Evolutionary conservation across 1,139 yeast genomes (phyloP), one percentile per base, ranked within the genome.

Genomic region (Scheffersomyces segobiensis): DNA sequence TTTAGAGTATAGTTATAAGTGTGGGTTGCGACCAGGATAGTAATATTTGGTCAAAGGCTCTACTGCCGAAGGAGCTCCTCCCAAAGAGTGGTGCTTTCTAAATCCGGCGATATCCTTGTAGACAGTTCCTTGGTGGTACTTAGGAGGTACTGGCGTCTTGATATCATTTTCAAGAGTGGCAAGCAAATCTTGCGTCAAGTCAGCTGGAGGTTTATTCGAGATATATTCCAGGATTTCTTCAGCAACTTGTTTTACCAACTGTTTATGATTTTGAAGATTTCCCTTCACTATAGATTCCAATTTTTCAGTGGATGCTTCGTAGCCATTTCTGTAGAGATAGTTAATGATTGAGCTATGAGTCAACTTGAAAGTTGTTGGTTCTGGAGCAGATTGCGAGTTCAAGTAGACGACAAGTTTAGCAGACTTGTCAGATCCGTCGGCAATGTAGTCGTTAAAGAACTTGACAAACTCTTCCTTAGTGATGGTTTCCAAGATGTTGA

Each of bases 371-470:
- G 64, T 57, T 2, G 71, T 55, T 3, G 70, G 65, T 32, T 60
- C 65, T 4, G 81, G 79, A 4, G 73, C 72, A 3, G 71, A 72
- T 60, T 86, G 89, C 0, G 96, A 87, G 66, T 87, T 83, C 70
- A 93, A 80, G 67, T 91, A 92, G 21, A 92, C 82, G 20, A 88
- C 80, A 46, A 91, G 67, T 64, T 79, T 85, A 1, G 87, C 77
- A 1, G 86, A 69, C 42, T 78, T 69, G 14, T 58, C 52, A 6
- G 64, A 53, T 18, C 59, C 52, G 53, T 60, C 55, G 47, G 78
- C 61, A 47, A 91, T 78, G 59, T 75, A 79, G 6, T 75, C 68
- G 22, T 82, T 69, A 71, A 81, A 91, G 66, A 88, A 87, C 1
- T 78, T 77, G 24, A 84, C 63, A 51, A 93, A 76, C 49, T 93